Percentiles rank a stretch among this genome's conserved stretches.
Conservation (phyloP, 192 early-diverging fungal genomes). For the Geranomyces michiganensis region DNA sequence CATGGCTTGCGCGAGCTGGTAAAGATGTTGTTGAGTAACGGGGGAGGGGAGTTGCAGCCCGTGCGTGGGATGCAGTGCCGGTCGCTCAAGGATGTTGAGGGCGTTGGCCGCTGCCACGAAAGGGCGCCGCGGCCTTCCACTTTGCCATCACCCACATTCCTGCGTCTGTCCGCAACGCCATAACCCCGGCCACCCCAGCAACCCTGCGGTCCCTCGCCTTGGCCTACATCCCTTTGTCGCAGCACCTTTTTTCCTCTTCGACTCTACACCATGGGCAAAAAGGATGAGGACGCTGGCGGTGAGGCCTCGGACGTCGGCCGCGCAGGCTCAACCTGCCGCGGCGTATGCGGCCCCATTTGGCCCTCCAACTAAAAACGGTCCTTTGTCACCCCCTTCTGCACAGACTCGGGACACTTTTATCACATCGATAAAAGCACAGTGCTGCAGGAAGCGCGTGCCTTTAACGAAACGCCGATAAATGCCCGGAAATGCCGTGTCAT, state of each 20-base stretch:
- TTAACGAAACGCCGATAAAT: constrained; percentile 96
- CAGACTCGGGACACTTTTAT: constrained; percentile 77
- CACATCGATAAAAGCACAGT: constrained; percentile 91
- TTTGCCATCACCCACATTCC: too few relatives aligned
- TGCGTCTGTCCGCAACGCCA: not conserved
- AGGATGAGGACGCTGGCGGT: constrained; percentile 70
- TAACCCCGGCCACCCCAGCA: not conserved
- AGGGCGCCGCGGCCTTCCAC: too few relatives aligned
- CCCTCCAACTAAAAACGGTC: not conserved
- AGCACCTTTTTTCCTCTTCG: not conserved
- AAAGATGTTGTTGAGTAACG: not conserved
- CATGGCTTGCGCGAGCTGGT: not conserved
- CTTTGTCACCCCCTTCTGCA: not conserved
- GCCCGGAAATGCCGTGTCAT: constrained; percentile 90
- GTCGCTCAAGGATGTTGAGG: too few relatives aligned
- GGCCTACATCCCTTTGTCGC: not conserved
- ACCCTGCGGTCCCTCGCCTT: not conserved
- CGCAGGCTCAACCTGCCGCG: not conserved
- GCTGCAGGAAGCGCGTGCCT: constrained; percentile 93
- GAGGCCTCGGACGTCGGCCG: constrained; percentile 11
- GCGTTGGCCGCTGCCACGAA: too few relatives aligned
- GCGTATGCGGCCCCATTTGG: not conserved
- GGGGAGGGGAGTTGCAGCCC: too few relatives aligned
- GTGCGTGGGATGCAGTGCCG: too few relatives aligned
- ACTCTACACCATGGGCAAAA: constrained; percentile 57